Evolutionary conservation across 2,329 filamentous ascomycete genomes (phyloP).

Genomic region (Aureobasidium sp.): DNA sequence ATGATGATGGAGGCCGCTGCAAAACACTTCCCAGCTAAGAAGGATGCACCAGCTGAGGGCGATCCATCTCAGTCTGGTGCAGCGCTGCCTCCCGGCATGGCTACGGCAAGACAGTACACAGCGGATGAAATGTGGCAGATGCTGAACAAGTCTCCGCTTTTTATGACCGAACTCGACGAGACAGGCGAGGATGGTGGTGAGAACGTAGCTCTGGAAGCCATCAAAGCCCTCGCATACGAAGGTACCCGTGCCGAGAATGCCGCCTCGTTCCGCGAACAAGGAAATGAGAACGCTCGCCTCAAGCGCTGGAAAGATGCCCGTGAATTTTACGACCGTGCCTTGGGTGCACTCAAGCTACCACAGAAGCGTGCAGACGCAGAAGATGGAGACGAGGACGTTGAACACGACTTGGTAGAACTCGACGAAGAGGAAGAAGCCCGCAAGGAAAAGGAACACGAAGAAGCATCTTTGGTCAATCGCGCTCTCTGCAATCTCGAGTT

Average conservation of each 20-base stretch:
- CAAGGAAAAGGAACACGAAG: conserved; percentile 59
- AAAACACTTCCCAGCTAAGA: conserved; percentile 16
- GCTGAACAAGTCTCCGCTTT: conserved; percentile 70
- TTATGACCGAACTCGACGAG: conserved; percentile 84
- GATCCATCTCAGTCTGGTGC: conserved; percentile 29
- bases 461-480: conserved; percentile 76
- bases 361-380: conserved; percentile 42
- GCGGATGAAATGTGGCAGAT: conserved; percentile 56
- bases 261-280: conserved; percentile 78
- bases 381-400: conserved; percentile 35
- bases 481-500: conserved; percentile 85
- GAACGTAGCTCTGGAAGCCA: conserved; percentile 75
- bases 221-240: conserved; percentile 88
- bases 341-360: conserved; percentile 62
- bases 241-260: conserved; percentile 80
- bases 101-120: conserved; percentile 49
- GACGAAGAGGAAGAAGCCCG: conserved; percentile 54
- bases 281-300: conserved; percentile 77
- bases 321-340: conserved; percentile 87
- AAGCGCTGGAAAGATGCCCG: conserved; percentile 74
- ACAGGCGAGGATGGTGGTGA: conserved; percentile 55
- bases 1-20: conserved; percentile 19
- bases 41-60: conserved; percentile 15
- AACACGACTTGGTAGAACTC: conserved; percentile 32
- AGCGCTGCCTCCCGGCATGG: conserved; percentile 52